A percentile compares a stretch with the other conserved stretches of the same genome.
phyloP scores from a whole-genome alignment of 805 yeast genomes.

The Candida tammaniensis region DNA sequence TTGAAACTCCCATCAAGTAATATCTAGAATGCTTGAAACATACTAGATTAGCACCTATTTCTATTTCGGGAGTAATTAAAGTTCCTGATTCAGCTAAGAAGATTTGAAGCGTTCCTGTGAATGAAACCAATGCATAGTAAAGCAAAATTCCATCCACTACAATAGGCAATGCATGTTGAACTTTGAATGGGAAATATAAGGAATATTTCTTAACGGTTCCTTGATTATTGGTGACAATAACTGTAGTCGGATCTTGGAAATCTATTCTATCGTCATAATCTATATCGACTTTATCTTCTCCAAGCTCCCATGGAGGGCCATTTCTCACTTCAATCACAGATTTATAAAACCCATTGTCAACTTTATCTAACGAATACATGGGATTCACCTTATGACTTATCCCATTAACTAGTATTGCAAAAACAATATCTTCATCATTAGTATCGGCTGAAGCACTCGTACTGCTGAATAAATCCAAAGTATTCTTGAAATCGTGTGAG shows the following conservation, averaged over 20 bases:
- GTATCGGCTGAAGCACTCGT: constrained; percentile 19
- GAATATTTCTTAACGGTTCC: constrained; percentile 29
- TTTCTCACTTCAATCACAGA: constrained; percentile 41
- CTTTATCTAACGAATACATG: constrained; percentile 1
- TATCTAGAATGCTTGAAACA: constrained; percentile 32
- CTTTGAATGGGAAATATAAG: constrained; percentile 44
- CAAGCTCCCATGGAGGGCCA: constrained; percentile 39
- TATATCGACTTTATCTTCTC: constrained; percentile 36
- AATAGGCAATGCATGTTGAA: constrained; percentile 45
- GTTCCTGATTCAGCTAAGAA: constrained; percentile 45
- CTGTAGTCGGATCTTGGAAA: constrained; percentile 43
- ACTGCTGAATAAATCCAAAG: constrained; percentile 14
- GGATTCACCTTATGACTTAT: constrained; percentile 22
- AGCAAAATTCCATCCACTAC: constrained; percentile 28
- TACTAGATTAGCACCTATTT: constrained; percentile 48
- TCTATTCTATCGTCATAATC: constrained; percentile 40
- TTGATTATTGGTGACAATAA: constrained; percentile 39
- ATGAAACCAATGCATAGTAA: constrained; percentile 56
- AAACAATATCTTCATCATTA: constrained; percentile 35
- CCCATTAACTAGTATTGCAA: constrained; percentile 35
- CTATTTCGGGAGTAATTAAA: constrained; percentile 45
- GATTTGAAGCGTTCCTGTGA: constrained; percentile 53
- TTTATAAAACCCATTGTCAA: constrained; percentile 15
- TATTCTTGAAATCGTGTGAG: constrained; percentile 11
- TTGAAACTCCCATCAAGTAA: constrained; percentile 44